Evolutionary conservation across 2,329 filamentous ascomycete species (phyloP).

Genomic region (Zarea fungicola): DNA sequence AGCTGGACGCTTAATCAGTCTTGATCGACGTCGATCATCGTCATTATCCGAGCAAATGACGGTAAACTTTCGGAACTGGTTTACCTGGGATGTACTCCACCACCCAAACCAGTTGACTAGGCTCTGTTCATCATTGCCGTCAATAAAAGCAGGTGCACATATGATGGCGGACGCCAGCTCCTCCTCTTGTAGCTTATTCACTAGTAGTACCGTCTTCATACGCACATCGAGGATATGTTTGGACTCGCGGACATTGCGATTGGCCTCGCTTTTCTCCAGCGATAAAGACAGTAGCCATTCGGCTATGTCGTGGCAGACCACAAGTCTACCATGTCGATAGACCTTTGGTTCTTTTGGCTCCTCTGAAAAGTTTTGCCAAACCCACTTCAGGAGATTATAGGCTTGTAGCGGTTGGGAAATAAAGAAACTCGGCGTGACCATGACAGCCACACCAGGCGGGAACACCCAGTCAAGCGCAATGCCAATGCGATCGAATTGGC

Average conservation of each 20-base stretch:
- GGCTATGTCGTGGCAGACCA: slow-evolving; percentile 25
- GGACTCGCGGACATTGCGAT: background rate
- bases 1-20: slow-evolving; percentile 18
- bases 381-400: slow-evolving; percentile 32
- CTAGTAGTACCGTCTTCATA: slow-evolving; percentile 6
- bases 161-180: slow-evolving; percentile 30
- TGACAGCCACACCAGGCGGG: slow-evolving; percentile 26
- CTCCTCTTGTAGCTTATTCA: background rate
- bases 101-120: slow-evolving; percentile 59
- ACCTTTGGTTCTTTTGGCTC: slow-evolving; percentile 5
- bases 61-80: slow-evolving; percentile 48
- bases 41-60: slow-evolving; percentile 45
- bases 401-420: slow-evolving; percentile 31
- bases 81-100: slow-evolving; percentile 47
- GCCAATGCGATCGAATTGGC: slow-evolving; percentile 5
- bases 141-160: slow-evolving; percentile 43
- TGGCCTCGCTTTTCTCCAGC: slow-evolving; percentile 16
- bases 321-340: slow-evolving; percentile 21
- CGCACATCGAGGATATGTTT: background rate
- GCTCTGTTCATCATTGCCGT: slow-evolving; percentile 56
- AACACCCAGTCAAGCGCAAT: slow-evolving; percentile 27
- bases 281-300: slow-evolving; percentile 27
- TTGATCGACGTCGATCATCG: slow-evolving; percentile 19
- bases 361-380: slow-evolving; percentile 22
- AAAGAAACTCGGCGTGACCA: slow-evolving; percentile 40